phyloP scores from a whole-genome alignment of 202 grass and related monocot genomes.

The Brachypodium distachyon region DNA sequence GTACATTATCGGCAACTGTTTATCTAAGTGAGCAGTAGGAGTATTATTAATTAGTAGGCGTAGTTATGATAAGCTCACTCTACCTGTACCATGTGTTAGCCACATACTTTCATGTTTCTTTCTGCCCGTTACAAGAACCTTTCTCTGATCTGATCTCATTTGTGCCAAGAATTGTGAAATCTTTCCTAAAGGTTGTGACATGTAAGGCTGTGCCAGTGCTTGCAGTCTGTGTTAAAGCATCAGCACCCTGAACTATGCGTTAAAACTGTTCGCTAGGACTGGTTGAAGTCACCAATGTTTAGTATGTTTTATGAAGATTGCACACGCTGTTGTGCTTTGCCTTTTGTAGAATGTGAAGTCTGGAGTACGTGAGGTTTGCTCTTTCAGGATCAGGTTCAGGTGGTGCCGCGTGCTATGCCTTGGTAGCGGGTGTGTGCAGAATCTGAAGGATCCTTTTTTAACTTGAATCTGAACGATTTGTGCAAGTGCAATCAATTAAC shows the following conservation, averaged over 20 bases:
- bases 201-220: background rate
- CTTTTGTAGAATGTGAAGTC: background rate
- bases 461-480: too few relatives aligned
- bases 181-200: background rate
- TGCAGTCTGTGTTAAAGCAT: background rate
- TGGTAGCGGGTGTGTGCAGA: background rate
- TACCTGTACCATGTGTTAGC: constrained; percentile 21
- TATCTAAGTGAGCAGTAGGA: constrained; percentile 12
- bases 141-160: constrained; percentile 14
- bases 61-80: constrained; percentile 3
- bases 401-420: background rate
- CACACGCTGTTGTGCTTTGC: background rate
- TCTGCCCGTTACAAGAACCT: background rate
- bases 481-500: background rate
- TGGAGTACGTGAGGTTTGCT: background rate
- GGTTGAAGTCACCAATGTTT: background rate
- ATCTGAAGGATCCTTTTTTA: background rate
- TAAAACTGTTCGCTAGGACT: background rate
- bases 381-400: background rate
- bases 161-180: background rate
- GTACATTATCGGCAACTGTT: background rate
- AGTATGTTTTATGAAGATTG: background rate
- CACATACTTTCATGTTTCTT: constrained; percentile 10
- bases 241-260: background rate
- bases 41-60: background rate